A percentile compares a stretch with the other conserved stretches of the same genome.
Conservation (phyloP, 768 basidiomycete genomes). For the Sporobolomyces roseus region DNA sequence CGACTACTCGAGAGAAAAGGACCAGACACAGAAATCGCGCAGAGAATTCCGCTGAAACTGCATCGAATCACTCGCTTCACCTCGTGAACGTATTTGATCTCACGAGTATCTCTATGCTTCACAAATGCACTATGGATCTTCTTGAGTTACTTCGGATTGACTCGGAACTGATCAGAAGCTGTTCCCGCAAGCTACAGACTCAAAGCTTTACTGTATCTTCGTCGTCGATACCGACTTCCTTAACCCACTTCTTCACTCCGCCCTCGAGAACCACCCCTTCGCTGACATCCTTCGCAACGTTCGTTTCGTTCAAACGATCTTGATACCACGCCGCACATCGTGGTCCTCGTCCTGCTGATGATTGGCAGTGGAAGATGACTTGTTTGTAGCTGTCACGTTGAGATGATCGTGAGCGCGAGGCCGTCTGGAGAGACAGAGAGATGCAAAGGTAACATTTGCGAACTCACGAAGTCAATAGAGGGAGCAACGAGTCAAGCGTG, state of each 20-base stretch:
- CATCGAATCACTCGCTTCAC: no score
- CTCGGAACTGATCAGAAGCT: no score
- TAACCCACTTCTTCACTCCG: conserved; percentile 43
- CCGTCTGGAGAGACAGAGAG: background rate
- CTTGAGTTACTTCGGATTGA: no score
- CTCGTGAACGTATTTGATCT: no score
- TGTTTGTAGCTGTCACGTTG: conserved; percentile 14
- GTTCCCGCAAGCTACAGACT: no score
- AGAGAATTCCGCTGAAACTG: no score
- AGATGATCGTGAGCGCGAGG: no score
- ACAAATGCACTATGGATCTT: no score
- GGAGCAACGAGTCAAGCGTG: conserved; percentile 48
- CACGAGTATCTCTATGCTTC: no score
- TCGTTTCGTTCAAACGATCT: conserved; percentile 29
- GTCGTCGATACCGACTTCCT: conserved; percentile 33
- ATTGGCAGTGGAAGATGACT: conserved; percentile 44
- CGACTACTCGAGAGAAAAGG: no score
- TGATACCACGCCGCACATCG: conserved; percentile 44
- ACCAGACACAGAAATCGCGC: no score
- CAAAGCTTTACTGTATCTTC: conserved; percentile 30
- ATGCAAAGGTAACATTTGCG: no score
- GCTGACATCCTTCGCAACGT: background rate
- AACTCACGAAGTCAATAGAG: conserved; percentile 45
- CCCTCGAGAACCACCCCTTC: conserved; percentile 39
- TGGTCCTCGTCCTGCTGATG: conserved; percentile 40